Percentiles rank a stretch among this genome's conserved stretches.
phyloP scores from a whole-genome alignment of 371 early-diverging fungal genomes.

The Mortierella sp. region DNA sequence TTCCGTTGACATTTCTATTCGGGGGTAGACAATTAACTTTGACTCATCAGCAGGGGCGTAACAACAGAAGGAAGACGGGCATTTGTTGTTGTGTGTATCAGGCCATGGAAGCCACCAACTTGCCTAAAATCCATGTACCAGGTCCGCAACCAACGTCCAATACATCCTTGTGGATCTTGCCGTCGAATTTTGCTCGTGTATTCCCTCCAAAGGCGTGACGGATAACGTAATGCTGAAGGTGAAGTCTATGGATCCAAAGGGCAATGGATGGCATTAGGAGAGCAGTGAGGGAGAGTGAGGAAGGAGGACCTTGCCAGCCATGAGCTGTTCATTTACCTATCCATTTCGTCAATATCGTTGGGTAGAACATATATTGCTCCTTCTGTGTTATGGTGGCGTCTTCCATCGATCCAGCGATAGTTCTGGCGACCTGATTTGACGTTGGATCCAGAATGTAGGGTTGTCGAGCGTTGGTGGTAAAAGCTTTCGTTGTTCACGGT shows the following conservation, averaged over 20 bases:
- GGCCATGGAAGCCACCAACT: slow-evolving; percentile 2
- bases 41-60: neutral
- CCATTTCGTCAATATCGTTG: slow-evolving; percentile 60
- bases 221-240: slow-evolving; percentile 51
- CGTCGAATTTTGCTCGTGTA: slow-evolving; percentile 52
- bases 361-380: slow-evolving; percentile 63
- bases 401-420: slow-evolving; percentile 57
- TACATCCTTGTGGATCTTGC: slow-evolving; percentile 51
- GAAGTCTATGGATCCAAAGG: slow-evolving; percentile 18
- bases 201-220: slow-evolving; percentile 51
- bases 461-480: slow-evolving; percentile 38
- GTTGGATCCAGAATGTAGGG: slow-evolving; percentile 19
- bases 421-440: slow-evolving; percentile 23
- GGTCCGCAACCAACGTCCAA: slow-evolving; percentile 66
- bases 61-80: neutral
- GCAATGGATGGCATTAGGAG: neutral
- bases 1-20: slow-evolving; percentile 66
- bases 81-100: neutral
- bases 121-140: slow-evolving; percentile 67
- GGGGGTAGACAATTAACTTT: neutral
- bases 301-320: neutral
- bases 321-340: too few species aligned
- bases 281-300: neutral
- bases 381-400: slow-evolving; percentile 59
- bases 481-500: slow-evolving; percentile 51